Conservation (phyloP, 2,329 filamentous ascomycete genomes). For the Nemania abortiva region DNA sequence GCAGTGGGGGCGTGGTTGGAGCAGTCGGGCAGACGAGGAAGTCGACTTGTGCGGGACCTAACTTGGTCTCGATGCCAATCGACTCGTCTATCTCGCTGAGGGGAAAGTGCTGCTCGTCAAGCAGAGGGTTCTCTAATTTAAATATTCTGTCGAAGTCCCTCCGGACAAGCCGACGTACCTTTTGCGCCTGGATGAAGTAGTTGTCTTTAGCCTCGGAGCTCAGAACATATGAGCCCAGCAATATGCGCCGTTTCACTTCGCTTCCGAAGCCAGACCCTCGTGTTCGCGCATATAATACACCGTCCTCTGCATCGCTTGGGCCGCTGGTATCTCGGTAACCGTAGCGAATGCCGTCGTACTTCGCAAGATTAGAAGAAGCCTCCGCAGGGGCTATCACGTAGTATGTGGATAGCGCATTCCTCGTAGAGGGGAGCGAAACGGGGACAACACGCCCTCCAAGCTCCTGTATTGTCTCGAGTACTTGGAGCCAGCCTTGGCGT, state of each 20-base stretch:
- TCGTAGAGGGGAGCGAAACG: slow-evolving; percentile 85
- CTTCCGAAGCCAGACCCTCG: slow-evolving; percentile 81
- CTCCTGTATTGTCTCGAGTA: slow-evolving; percentile 69
- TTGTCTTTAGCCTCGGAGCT: slow-evolving; percentile 94
- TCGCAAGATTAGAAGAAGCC: slow-evolving; percentile 94
- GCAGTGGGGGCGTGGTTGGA: slow-evolving; percentile 76
- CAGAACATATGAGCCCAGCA: slow-evolving; percentile 90
- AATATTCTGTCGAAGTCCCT: slow-evolving; percentile 89
- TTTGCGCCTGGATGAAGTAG: slow-evolving; percentile 95
- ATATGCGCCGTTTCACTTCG: slow-evolving; percentile 87
- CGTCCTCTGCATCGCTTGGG: slow-evolving; percentile 64
- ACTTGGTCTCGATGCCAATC: slow-evolving; percentile 66
- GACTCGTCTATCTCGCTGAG: slow-evolving; percentile 70
- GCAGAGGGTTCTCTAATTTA: slow-evolving; percentile 74
- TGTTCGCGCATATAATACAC: slow-evolving; percentile 80
- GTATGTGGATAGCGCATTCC: slow-evolving; percentile 89
- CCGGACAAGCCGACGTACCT: slow-evolving; percentile 84
- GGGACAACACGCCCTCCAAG: slow-evolving; percentile 79
- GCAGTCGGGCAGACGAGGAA: slow-evolving; percentile 90
- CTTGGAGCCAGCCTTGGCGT: slow-evolving; percentile 74
- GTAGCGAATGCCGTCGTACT: slow-evolving; percentile 97
- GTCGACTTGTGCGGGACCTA: slow-evolving; percentile 76
- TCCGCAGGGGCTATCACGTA: slow-evolving; percentile 96
- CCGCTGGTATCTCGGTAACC: slow-evolving; percentile 68
- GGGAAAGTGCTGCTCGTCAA: slow-evolving; percentile 65